A percentile compares a stretch with the other conserved stretches of the same genome.
Conservation (phyloP, 192 early-diverging fungal species). For the Umbelopsis ramanniana region DNA sequence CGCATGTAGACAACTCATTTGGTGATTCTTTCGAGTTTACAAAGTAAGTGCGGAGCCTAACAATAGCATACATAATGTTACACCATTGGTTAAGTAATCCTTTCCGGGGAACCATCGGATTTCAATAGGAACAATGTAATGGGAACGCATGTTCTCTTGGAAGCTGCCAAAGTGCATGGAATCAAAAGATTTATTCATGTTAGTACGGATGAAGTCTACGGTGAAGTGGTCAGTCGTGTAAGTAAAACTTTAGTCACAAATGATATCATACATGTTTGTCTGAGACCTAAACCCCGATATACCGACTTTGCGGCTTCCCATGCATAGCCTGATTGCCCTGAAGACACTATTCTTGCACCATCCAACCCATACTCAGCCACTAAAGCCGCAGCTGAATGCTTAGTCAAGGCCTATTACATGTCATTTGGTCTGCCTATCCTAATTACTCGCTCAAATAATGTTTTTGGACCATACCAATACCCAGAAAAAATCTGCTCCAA, state of each 20-base stretch:
- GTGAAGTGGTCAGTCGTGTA: slow-evolving; percentile 64
- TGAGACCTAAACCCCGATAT: background rate
- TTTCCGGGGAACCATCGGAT: background rate
- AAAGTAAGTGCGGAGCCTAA: slow-evolving; percentile 32
- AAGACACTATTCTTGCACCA: slow-evolving; percentile 67
- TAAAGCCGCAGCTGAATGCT: slow-evolving; percentile 84
- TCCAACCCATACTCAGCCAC: slow-evolving; percentile 85
- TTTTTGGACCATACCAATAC: slow-evolving; percentile 82
- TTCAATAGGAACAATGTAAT: slow-evolving; percentile 68
- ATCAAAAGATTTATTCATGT: slow-evolving; percentile 76
- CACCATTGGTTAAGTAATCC: slow-evolving; percentile 13
- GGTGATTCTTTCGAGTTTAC: slow-evolving; percentile 82
- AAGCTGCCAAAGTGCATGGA: slow-evolving; percentile 59
- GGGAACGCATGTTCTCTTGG: slow-evolving; percentile 82
- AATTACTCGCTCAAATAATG: slow-evolving; percentile 81
- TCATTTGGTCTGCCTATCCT: slow-evolving; percentile 78
- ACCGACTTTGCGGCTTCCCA: background rate
- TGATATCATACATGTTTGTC: background rate
- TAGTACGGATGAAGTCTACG: slow-evolving; percentile 85
- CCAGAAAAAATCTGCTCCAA: slow-evolving; percentile 88
- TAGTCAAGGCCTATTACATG: slow-evolving; percentile 76
- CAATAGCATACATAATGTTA: background rate
- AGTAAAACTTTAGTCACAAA: background rate
- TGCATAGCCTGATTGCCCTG: slow-evolving; percentile 62
- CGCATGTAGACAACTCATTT: slow-evolving; percentile 87